Conservation (phyloP, 345 rosid genomes). For the Excoecaria cochinchinensis region DNA sequence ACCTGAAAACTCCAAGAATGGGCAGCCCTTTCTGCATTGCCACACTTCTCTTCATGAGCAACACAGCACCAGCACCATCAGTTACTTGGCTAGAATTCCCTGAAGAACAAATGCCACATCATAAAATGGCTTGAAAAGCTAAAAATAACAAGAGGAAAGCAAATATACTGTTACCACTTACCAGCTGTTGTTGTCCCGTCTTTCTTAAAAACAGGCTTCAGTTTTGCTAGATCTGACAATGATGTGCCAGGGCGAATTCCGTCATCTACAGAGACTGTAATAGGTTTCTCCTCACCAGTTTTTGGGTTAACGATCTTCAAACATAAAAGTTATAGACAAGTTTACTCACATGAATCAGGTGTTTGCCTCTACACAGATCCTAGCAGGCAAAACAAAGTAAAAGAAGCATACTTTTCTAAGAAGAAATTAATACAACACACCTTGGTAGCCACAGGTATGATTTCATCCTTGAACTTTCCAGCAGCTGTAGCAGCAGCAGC, state of each 20-base stretch:
- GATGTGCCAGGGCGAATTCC: slow-evolving; percentile 83
- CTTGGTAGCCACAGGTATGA: slow-evolving; percentile 85
- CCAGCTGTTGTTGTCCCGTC: slow-evolving; percentile 96
- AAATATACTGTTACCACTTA: slow-evolving; percentile 26
- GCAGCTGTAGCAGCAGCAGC: slow-evolving; percentile 88
- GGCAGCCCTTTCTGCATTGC: slow-evolving; percentile 77
- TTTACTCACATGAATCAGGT: slow-evolving; percentile 1
- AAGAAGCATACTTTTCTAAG: background rate
- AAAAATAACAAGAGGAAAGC: background rate
- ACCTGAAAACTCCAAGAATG: slow-evolving; percentile 93
- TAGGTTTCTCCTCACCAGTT: slow-evolving; percentile 71
- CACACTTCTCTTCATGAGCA: slow-evolving; percentile 86
- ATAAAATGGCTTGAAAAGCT: slow-evolving; percentile 3
- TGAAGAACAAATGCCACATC: slow-evolving; percentile 18
- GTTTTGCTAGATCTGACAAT: slow-evolving; percentile 56
- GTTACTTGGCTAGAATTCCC: slow-evolving; percentile 94
- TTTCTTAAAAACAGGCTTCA: slow-evolving; percentile 82
- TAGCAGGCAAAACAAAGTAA: too few relatives aligned
- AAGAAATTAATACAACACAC: slow-evolving; percentile 33
- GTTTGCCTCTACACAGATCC: background rate
- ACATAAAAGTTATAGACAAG: slow-evolving; percentile 16
- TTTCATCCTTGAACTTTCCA: slow-evolving; percentile 90
- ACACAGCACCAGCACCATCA: slow-evolving; percentile 97
- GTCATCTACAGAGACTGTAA: slow-evolving; percentile 79
- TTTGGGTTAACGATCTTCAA: slow-evolving; percentile 82